Evolutionary conservation across 805 yeast species (phyloP).

Genomic region (Suhomyces kilbournensis): DNA sequence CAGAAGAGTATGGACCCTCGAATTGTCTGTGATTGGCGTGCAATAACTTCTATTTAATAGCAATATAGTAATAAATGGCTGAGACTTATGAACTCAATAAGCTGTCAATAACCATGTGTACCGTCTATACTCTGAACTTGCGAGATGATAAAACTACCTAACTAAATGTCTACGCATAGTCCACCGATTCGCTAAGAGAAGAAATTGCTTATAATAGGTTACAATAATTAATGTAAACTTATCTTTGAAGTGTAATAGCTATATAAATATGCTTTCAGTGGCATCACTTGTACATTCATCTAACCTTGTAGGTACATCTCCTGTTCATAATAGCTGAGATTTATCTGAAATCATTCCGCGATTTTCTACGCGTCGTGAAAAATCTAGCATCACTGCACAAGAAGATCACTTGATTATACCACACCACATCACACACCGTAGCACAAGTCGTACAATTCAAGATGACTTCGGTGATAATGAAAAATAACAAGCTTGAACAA

Average conservation of each 20-base stretch:
- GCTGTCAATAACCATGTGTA: no score
- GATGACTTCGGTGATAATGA: slow-evolving; percentile 9
- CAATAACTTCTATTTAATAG: slow-evolving; percentile 34
- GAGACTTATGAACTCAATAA: neutral
- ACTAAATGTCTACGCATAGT: no score
- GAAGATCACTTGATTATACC: neutral
- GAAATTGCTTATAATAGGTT: no score
- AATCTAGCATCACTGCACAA: neutral
- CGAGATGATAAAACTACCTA: no score
- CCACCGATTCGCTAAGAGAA: no score
- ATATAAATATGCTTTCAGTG: neutral
- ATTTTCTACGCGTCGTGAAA: neutral
- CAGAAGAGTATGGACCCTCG: slow-evolving; percentile 96
- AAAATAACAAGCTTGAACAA: slow-evolving; percentile 11
- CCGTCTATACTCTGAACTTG: no score
- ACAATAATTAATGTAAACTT: no score
- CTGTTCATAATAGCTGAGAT: neutral
- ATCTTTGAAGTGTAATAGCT: no score
- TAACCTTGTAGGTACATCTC: neutral
- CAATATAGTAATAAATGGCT: neutral
- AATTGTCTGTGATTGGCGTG: slow-evolving; percentile 84
- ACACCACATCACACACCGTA: neutral
- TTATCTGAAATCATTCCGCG: neutral
- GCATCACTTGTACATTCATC: neutral
- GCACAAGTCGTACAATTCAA: neutral